Percentiles rank a stretch among this genome's conserved stretches.
Evolutionary conservation across 1,284 basidiomycete genomes (phyloP).

Genomic region (Bjerkandera adusta): DNA sequence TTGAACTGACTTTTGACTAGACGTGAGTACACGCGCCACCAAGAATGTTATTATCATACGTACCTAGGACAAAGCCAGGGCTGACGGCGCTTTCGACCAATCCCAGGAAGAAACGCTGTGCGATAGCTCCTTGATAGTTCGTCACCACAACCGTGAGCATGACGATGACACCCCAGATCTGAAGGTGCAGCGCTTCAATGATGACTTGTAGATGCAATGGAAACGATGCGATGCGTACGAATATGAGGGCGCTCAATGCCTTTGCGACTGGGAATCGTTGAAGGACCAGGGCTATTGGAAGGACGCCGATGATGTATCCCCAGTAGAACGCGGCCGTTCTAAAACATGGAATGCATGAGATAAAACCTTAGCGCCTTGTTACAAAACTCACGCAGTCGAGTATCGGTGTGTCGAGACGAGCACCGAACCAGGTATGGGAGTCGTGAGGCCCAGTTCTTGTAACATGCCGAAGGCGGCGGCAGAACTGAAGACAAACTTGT

Average conservation of each 20-base stretch:
- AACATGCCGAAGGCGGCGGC: conserved; percentile 15
- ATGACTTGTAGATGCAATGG: background rate
- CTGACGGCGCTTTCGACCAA: conserved; percentile 15
- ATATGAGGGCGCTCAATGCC: conserved; percentile 11
- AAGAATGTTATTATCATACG: background rate
- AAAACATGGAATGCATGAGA: too few species aligned
- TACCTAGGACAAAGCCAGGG: conserved; percentile 14
- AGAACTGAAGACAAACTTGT: conserved; percentile 16
- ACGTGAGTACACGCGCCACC: too few species aligned
- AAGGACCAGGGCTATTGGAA: conserved; percentile 13
- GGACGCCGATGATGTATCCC: conserved; percentile 15
- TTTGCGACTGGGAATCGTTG: conserved; percentile 14
- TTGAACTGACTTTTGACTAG: conserved; percentile 9
- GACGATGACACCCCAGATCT: conserved; percentile 14
- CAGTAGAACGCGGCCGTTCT: conserved; percentile 15
- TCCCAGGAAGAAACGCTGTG: conserved; percentile 13
- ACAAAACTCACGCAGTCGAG: conserved; percentile 11
- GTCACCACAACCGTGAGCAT: conserved; percentile 13
- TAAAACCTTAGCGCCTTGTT: background rate
- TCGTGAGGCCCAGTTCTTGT: conserved; percentile 9
- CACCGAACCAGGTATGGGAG: conserved; percentile 7
- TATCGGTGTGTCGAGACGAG: conserved; percentile 11
- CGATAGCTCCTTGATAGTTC: conserved; percentile 10
- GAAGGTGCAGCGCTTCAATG: background rate
- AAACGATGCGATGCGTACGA: background rate